phyloP scores from a whole-genome alignment of 1,284 basidiomycete genomes.

The Ganoderma multipileum region DNA sequence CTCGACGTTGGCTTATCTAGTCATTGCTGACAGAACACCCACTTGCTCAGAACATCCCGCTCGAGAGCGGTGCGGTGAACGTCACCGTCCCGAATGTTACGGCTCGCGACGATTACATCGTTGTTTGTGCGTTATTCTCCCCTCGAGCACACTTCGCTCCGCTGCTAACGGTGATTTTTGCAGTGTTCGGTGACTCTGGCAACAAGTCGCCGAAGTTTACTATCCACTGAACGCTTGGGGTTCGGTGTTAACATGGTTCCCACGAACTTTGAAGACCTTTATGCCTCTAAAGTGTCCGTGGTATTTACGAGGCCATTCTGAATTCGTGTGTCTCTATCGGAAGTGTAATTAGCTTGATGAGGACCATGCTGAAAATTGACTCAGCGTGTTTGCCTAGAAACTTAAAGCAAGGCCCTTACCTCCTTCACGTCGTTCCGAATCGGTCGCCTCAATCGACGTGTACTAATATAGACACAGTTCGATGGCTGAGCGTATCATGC shows the following conservation, averaged over 20 bases:
- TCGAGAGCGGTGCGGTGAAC: slow-evolving; percentile 40
- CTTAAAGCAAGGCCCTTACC: too few species aligned
- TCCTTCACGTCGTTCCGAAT: too few species aligned
- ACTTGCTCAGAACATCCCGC: slow-evolving; percentile 43
- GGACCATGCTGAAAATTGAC: too few species aligned
- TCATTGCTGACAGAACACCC: slow-evolving; percentile 42
- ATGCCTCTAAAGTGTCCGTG: not conserved
- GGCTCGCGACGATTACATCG: slow-evolving; percentile 42
- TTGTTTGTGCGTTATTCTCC: slow-evolving; percentile 44
- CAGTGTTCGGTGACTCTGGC: slow-evolving; percentile 47
- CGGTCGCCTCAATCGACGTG: not conserved
- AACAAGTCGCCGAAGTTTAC: slow-evolving; percentile 43
- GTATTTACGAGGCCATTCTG: not conserved
- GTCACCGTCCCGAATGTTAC: slow-evolving; percentile 45
- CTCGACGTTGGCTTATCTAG: not conserved
- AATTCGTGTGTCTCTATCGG: not conserved
- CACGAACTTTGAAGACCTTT: not conserved
- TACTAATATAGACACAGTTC: not conserved
- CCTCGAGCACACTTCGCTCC: not conserved
- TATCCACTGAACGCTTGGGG: slow-evolving; percentile 27
- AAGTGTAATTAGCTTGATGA: not conserved
- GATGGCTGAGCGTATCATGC: not conserved
- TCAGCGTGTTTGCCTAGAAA: too few species aligned
- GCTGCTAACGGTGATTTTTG: not conserved
- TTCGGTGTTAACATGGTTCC: not conserved